These are phyloP conservation scores for Baudoinia panamericana DNA, from an alignment of 495 filamentous ascomycete species.

Conservation along the genomic window DNA sequence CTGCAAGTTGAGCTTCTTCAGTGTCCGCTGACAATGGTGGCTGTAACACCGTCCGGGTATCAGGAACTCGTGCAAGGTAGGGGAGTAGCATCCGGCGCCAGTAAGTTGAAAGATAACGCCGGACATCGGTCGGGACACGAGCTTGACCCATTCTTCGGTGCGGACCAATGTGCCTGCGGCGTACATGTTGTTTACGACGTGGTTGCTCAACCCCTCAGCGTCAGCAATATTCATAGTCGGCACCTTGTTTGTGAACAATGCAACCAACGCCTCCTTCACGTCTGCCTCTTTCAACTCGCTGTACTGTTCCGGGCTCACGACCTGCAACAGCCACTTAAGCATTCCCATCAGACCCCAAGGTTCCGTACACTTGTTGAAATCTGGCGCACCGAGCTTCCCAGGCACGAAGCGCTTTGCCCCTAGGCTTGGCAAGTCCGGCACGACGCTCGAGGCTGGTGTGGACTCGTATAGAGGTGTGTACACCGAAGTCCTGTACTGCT, in stretches of 20 bases:
- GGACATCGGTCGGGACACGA: conserved; percentile 57
- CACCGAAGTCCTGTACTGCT: conserved; percentile 36
- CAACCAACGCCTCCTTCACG: conserved; percentile 74
- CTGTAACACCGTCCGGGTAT: conserved; percentile 77
- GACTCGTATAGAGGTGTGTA: conserved; percentile 32
- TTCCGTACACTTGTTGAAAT: conserved; percentile 75
- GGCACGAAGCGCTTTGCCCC: conserved; percentile 22
- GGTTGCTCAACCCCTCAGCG: conserved; percentile 72
- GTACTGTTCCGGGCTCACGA: conserved; percentile 62
- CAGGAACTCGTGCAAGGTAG: conserved; percentile 63
- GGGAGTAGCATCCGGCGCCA: conserved; percentile 81
- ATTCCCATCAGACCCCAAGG: conserved; percentile 93
- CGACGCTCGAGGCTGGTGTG: conserved; percentile 33
- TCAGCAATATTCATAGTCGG: conserved; percentile 98
- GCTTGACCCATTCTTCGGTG: conserved; percentile 97
- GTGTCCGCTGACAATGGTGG: conserved; percentile 80
- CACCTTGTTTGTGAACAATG: conserved; percentile 87
- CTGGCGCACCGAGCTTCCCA: conserved; percentile 50
- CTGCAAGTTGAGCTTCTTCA: conserved; percentile 84
- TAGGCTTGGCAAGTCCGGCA: conserved; percentile 37
- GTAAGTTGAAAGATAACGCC: conserved; percentile 92
- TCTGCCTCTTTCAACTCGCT: conserved; percentile 69
- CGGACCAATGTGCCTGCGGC: conserved; percentile 62
- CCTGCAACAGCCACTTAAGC: conserved; percentile 68
- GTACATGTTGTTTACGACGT: conserved; percentile 72